Base-by-base conservation (phyloP, 2,329 filamentous ascomycete species). In the Paecilomyces fulvus region DNA sequence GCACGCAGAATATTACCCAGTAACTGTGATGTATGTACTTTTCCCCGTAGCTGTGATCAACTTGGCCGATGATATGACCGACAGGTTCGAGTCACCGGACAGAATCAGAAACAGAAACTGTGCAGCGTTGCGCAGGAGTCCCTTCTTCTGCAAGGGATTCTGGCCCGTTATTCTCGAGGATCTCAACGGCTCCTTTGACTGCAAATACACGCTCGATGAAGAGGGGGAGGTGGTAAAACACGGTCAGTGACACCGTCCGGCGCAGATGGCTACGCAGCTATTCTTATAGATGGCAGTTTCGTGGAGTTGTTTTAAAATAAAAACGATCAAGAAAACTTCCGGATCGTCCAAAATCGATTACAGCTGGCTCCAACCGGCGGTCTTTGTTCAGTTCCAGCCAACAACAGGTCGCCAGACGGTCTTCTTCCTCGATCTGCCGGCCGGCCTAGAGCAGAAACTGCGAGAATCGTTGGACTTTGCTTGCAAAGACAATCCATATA, bases 241-340 rank as follows among this genome's bases (percentile, higher is more conserved):
- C 33, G 20, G 33, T 54, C n/a, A 49, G 37, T 53, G 23, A 20
- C 17, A 1, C 25, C 4, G 9, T 30, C 10, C 25, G 20, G 3
- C 20, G 17, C 12, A 37, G 33, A 37, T 20, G 23, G 2, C 11
- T 14, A 54, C 9, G n/a, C 11, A 23, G 31, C 12, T n/a, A 14
- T 23, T 20, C 20, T 48, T n/a, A 33, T 21, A 20, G 31, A 30
- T 17, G 14, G 23, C 43, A 67, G 64, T 58, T 31, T 61, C 64
- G 6, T 67, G 64, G 64, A 55, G 56, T 5, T 62, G 63, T 10
- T 67, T 62, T 58, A 67, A 67, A 51, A 55, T 67, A 30, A 67
- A 67, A 31, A 30, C 55, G 5, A 60, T 61, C 10, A 2, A 31
- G 21, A 17, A 9, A 43, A 17, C 4, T 8, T 3, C 17, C 14